phyloP scores from a whole-genome alignment of 768 basidiomycete genomes.

The Chalciporus sphaerocephalus region DNA sequence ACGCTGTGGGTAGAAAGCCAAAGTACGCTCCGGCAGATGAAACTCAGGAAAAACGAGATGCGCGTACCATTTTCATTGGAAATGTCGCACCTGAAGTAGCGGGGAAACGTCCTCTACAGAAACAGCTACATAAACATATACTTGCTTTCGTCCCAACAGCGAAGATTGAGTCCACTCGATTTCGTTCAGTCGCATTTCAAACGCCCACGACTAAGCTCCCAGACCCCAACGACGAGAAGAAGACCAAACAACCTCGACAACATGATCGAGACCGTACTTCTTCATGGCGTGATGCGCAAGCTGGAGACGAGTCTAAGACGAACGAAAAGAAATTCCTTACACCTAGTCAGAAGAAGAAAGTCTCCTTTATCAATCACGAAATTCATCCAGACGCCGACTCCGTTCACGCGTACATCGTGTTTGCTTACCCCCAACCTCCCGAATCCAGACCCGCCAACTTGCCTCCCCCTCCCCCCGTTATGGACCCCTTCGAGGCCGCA shows the following conservation, averaged over 20 bases:
- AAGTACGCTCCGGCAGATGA: slow-evolving; percentile 66
- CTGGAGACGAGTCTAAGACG: slow-evolving; percentile 40
- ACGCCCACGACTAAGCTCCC: slow-evolving; percentile 67
- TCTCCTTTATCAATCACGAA: slow-evolving; percentile 91
- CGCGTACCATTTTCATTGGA: slow-evolving; percentile 87
- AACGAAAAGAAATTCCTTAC: slow-evolving; percentile 69
- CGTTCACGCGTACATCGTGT: slow-evolving; percentile 88
- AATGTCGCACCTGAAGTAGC: slow-evolving; percentile 78
- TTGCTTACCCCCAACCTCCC: slow-evolving; percentile 59
- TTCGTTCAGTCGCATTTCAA: slow-evolving; percentile 91
- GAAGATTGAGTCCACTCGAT: slow-evolving; percentile 88
- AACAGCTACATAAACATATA: slow-evolving; percentile 74
- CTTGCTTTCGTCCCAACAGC: slow-evolving; percentile 64
- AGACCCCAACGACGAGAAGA: slow-evolving; percentile 31
- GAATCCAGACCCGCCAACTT: slow-evolving; percentile 44
- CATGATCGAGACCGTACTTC: slow-evolving; percentile 59
- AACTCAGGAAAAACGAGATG: slow-evolving; percentile 66
- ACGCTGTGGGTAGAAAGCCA: slow-evolving; percentile 26
- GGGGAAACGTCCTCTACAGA: slow-evolving; percentile 65
- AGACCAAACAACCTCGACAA: slow-evolving; percentile 33
- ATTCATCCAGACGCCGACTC: slow-evolving; percentile 74
- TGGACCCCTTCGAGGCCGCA: slow-evolving; percentile 74
- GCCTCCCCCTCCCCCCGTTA: slow-evolving; percentile 44
- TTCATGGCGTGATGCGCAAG: slow-evolving; percentile 49
- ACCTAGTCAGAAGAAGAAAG: slow-evolving; percentile 83